These are phyloP conservation scores for Sporisorium exsertum DNA, from an alignment of 1,284 basidiomycete species.

Conservation along the genomic window DNA sequence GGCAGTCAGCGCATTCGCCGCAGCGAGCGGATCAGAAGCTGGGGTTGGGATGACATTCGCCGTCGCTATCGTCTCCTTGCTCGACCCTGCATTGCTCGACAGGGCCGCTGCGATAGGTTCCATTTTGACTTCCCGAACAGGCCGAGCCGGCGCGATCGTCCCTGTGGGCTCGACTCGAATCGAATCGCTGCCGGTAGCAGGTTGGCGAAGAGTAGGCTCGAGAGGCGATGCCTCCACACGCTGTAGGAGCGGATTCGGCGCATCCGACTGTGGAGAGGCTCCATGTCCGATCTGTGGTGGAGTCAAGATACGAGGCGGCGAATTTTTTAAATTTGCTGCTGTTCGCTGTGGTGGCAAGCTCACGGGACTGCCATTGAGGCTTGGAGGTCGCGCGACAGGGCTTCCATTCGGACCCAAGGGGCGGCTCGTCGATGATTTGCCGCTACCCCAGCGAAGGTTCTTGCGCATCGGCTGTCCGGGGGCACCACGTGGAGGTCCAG, in stretches of 20 bases:
- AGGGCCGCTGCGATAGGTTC: conserved; percentile 2
- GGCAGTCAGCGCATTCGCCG: neutral
- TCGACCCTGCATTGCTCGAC: neutral
- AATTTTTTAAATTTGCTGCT: conserved; percentile 12
- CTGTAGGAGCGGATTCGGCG: neutral
- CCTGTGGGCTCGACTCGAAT: neutral
- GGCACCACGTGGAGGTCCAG: conserved; percentile 47
- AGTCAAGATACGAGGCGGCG: neutral
- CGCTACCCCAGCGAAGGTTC: conserved; percentile 66
- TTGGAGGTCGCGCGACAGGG: conserved; percentile 28
- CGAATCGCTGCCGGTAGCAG: conserved; percentile 1
- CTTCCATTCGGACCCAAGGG: conserved; percentile 48
- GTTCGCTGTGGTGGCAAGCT: conserved; percentile 7
- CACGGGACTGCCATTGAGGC: conserved; percentile 37
- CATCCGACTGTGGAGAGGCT: neutral
- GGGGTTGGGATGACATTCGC: neutral
- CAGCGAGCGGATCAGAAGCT: neutral
- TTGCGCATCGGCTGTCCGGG: conserved; percentile 63
- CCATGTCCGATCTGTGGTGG: conserved; percentile 2
- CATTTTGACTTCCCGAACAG: conserved; percentile 9
- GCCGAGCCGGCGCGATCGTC: neutral
- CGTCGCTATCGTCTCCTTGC: neutral
- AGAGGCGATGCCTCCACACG: conserved; percentile 14
- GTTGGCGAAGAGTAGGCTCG: conserved; percentile 21
- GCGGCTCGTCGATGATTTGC: conserved; percentile 61